Conservation (phyloP, 192 early-diverging fungal species). For the Backusella psychrophila region DNA sequence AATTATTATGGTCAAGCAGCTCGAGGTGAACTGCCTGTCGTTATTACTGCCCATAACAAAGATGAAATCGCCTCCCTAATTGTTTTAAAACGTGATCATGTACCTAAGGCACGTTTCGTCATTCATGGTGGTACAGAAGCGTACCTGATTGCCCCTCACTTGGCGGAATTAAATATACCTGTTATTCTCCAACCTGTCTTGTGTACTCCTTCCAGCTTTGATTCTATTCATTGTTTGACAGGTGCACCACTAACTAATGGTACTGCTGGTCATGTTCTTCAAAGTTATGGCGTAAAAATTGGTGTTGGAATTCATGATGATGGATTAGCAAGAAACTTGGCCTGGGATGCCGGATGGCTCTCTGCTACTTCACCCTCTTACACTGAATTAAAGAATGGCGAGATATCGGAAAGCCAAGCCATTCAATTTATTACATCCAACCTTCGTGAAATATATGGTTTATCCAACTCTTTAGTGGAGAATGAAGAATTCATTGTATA, state of each 20-base stretch:
- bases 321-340: conserved; percentile 56
- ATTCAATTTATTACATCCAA: conserved; percentile 70
- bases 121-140: conserved; percentile 68
- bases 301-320: conserved; percentile 51
- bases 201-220: conserved; percentile 64
- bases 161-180: conserved; percentile 52
- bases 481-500: conserved; percentile 53
- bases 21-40: conserved; percentile 49
- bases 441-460: conserved; percentile 63
- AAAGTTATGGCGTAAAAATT: conserved; percentile 59
- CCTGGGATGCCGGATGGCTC: conserved; percentile 80
- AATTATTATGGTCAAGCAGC: conserved; percentile 43
- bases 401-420: conserved; percentile 57
- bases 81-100: conserved; percentile 51
- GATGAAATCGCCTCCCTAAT: conserved; percentile 69
- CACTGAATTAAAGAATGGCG: conserved; percentile 19
- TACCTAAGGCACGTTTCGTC: conserved; percentile 40
- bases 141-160: conserved; percentile 56
- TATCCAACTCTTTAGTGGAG: conserved; percentile 29
- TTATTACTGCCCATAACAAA: conserved; percentile 46
- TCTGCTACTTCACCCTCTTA: conserved; percentile 31
- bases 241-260: conserved; percentile 49
- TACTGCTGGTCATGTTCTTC: conserved; percentile 54
- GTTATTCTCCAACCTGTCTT: conserved; percentile 63
- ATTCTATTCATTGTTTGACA: conserved; percentile 59